These are phyloP conservation scores for Thymus mandschuricus DNA, from an alignment of 257 asterid species.

Conservation along the genomic window DNA sequence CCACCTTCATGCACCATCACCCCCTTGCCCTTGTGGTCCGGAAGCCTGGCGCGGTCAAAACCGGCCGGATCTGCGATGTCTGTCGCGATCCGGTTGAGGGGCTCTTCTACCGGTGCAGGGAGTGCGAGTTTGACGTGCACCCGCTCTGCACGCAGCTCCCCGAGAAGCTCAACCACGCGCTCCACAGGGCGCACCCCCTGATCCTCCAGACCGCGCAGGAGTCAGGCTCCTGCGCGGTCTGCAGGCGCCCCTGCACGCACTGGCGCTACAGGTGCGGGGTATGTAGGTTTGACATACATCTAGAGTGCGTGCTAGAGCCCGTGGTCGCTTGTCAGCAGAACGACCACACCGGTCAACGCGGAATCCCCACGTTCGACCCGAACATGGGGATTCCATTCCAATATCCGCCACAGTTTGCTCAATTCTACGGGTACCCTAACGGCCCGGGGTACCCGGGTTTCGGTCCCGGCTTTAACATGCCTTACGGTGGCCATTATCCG, in stretches of 20 bases:
- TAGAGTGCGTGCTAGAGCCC: slow-evolving; percentile 45
- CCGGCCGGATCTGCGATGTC: slow-evolving; percentile 38
- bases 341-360: slow-evolving; percentile 22
- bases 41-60: neutral
- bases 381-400: slow-evolving; percentile 31
- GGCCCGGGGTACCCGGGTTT: slow-evolving; percentile 21
- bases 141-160: slow-evolving; percentile 60
- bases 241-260: slow-evolving; percentile 25
- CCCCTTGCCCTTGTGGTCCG: slow-evolving; percentile 41
- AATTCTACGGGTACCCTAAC: slow-evolving; percentile 30
- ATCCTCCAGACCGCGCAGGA: slow-evolving; percentile 13
- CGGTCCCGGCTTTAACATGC: slow-evolving; percentile 21
- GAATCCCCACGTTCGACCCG: slow-evolving; percentile 29
- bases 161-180: slow-evolving; percentile 38
- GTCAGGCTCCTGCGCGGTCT: slow-evolving; percentile 33
- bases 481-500: slow-evolving; percentile 26
- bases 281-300: slow-evolving; percentile 45
- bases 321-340: slow-evolving; percentile 18
- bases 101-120: slow-evolving; percentile 50
- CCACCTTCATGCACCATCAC: slow-evolving; percentile 48
- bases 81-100: slow-evolving; percentile 55
- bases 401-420: slow-evolving; percentile 32
- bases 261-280: slow-evolving; percentile 49
- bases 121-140: slow-evolving; percentile 54
- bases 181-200: slow-evolving; percentile 46